These are phyloP conservation scores for Phytomonas sp. DNA, from an alignment of 208 protist genomes.

Conservation along the genomic window DNA sequence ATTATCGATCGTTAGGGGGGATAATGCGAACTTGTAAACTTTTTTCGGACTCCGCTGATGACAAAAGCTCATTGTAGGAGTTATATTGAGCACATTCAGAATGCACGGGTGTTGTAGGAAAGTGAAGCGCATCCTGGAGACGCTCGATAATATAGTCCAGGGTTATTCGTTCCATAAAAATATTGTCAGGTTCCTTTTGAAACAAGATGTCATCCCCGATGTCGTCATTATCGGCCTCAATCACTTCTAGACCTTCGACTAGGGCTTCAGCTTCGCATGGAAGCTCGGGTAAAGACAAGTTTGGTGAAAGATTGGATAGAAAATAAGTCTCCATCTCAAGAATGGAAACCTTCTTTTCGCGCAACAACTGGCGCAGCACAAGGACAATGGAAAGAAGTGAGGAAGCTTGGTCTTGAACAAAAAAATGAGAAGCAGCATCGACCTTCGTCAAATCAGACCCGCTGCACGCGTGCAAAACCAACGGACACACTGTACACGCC, in stretches of 20 bases:
- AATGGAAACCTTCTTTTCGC: neutral
- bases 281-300: neutral
- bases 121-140: neutral
- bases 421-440: neutral
- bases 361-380: slow-evolving; percentile 17
- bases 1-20: neutral
- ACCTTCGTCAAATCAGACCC: neutral
- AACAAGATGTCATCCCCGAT: slow-evolving; percentile 67
- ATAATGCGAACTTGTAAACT: neutral
- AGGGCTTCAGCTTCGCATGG: slow-evolving; percentile 8
- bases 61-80: neutral
- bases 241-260: slow-evolving; percentile 5
- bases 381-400: slow-evolving; percentile 45
- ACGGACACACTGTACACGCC: slow-evolving; percentile 22
- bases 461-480: neutral
- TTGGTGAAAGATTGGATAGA: neutral
- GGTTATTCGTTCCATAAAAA: slow-evolving; percentile 66
- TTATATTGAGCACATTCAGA: neutral
- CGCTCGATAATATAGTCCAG: slow-evolving; percentile 20
- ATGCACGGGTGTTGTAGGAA: neutral
- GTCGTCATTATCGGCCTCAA: slow-evolving; percentile 18
- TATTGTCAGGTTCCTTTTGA: slow-evolving; percentile 77
- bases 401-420: slow-evolving; percentile 35
- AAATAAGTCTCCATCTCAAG: neutral
- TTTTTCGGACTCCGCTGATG: neutral